These are phyloP conservation scores for Phylloporus arenicola DNA, from an alignment of 768 basidiomycete genomes.

Conservation along the genomic window DNA sequence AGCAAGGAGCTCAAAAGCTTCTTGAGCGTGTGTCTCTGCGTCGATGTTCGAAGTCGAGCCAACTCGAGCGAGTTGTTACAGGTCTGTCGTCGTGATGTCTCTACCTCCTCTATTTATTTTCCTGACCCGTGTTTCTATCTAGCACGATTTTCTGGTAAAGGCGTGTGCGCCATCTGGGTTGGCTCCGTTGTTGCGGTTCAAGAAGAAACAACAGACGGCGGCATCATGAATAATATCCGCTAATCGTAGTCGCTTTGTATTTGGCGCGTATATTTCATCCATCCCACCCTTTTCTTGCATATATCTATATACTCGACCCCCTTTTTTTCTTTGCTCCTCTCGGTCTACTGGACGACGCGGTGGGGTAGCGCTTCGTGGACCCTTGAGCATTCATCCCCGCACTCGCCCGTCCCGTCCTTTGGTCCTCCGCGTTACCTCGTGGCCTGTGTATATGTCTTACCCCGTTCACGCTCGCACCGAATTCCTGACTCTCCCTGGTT, in stretches of 20 bases:
- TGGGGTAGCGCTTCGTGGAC: neutral
- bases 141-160: conserved; percentile 95
- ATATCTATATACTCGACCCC: conserved; percentile 10
- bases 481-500: neutral
- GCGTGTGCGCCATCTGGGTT: conserved; percentile 78
- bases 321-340: neutral
- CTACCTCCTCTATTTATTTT: too few relatives aligned
- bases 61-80: conserved; percentile 82
- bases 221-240: conserved; percentile 28
- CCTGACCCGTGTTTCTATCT: conserved; percentile 1
- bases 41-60: conserved; percentile 90
- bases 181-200: conserved; percentile 81
- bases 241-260: neutral
- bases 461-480: neutral
- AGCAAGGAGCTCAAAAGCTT: conserved; percentile 93
- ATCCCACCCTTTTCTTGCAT: conserved; percentile 12
- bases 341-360: conserved; percentile 1
- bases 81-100: conserved; percentile 40
- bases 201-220: conserved; percentile 49
- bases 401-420: neutral
- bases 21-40: conserved; percentile 95
- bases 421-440: neutral
- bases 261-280: neutral
- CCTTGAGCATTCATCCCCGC: neutral
- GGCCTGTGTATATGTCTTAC: neutral